phyloP scores from a whole-genome alignment of 805 yeast species.

The Yamadazyma paraphyllophila region DNA sequence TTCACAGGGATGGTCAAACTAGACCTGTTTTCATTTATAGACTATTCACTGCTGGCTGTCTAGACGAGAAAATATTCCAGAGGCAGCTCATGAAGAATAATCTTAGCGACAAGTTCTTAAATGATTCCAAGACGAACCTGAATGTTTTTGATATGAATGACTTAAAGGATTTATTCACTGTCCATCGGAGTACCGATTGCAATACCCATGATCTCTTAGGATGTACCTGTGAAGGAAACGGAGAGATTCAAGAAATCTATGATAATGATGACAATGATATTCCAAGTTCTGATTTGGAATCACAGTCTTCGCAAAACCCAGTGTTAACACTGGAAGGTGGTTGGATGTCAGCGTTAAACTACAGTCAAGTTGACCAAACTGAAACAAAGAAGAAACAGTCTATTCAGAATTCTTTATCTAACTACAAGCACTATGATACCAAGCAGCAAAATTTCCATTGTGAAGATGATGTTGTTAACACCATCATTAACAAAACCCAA shows the following conservation, averaged over 20 bases:
- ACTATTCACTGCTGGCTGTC: slow-evolving; percentile 80
- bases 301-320: neutral
- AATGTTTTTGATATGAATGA: slow-evolving; percentile 70
- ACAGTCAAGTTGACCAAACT: slow-evolving; percentile 31
- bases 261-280: too few relatives aligned
- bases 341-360: slow-evolving; percentile 61
- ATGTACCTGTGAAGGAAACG: slow-evolving; percentile 57
- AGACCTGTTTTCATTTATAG: slow-evolving; percentile 79
- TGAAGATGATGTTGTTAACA: slow-evolving; percentile 10
- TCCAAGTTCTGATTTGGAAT: neutral
- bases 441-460: slow-evolving; percentile 3
- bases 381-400: slow-evolving; percentile 34
- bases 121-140: slow-evolving; percentile 44
- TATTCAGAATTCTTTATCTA: slow-evolving; percentile 57
- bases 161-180: slow-evolving; percentile 69
- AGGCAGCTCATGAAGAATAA: slow-evolving; percentile 84
- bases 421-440: slow-evolving; percentile 65
- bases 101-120: slow-evolving; percentile 68
- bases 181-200: slow-evolving; percentile 48
- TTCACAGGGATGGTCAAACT: slow-evolving; percentile 91
- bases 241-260: slow-evolving; percentile 8
- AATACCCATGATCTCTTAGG: slow-evolving; percentile 77
- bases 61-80: slow-evolving; percentile 92
- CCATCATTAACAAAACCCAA: slow-evolving; percentile 3
- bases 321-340: slow-evolving; percentile 16